Conservation (phyloP, 108 stramenopile species). For the Asterionellopsis glacialis region DNA sequence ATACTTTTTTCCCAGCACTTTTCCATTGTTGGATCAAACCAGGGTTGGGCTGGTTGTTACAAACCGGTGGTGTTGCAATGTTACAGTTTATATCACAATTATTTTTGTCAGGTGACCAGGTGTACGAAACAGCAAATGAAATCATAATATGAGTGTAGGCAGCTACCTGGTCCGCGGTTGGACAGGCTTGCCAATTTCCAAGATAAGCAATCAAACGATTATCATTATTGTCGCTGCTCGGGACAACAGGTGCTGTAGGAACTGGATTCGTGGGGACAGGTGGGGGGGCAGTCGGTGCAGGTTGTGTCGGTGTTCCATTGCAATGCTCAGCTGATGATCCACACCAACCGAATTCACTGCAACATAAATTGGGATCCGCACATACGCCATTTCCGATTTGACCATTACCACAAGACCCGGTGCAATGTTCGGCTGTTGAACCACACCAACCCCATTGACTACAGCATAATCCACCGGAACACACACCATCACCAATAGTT, state of each 20-base stretch:
- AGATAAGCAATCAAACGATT: slow-evolving; percentile 50
- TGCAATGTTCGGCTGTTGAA: too few relatives aligned
- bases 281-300: too few relatives aligned
- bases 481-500: too few relatives aligned
- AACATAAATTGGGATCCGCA: slow-evolving; percentile 17
- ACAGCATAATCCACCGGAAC: too few relatives aligned
- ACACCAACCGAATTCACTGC: slow-evolving; percentile 39
- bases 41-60: slow-evolving; percentile 28
- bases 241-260: slow-evolving; percentile 7
- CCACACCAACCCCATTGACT: too few relatives aligned
- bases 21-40: slow-evolving; percentile 35
- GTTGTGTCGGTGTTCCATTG: slow-evolving; percentile 1
- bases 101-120: slow-evolving; percentile 32
- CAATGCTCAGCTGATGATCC: slow-evolving; percentile 27
- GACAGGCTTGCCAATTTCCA: slow-evolving; percentile 63
- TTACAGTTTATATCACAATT: slow-evolving; percentile 29
- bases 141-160: slow-evolving; percentile 55
- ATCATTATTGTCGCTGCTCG: slow-evolving; percentile 24
- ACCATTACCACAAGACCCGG: slow-evolving; percentile 9
- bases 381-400: slow-evolving; percentile 2
- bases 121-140: slow-evolving; percentile 52
- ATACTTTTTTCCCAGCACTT: slow-evolving; percentile 50
- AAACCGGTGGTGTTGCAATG: slow-evolving; percentile 30
- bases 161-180: slow-evolving; percentile 31
- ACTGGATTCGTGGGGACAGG: too few relatives aligned